These are phyloP conservation scores for Auxenochlorella pyrenoidosa DNA, from an alignment of 139 green algal genomes.

Conservation along the genomic window DNA sequence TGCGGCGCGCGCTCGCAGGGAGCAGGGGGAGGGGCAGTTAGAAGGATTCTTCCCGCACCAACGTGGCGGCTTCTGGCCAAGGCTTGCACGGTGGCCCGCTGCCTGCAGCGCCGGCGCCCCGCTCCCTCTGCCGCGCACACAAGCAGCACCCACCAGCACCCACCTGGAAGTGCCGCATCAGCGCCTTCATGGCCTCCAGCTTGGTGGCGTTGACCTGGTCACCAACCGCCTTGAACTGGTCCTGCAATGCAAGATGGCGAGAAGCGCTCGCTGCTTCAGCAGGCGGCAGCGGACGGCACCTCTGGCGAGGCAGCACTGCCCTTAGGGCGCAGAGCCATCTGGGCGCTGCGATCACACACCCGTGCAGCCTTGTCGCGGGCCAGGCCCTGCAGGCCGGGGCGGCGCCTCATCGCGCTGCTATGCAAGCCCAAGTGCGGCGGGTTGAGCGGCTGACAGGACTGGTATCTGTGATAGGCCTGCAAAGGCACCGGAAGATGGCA, in stretches of 20 bases:
- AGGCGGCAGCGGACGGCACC: neutral
- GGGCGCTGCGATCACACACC: conserved; percentile 40
- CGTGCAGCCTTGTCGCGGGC: conserved; percentile 54
- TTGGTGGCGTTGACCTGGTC: conserved; percentile 63
- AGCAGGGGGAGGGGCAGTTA: too few species aligned
- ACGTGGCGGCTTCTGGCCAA: too few species aligned
- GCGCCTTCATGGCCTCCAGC: conserved; percentile 63
- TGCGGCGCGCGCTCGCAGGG: neutral
- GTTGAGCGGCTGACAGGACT: too few species aligned
- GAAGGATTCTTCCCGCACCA: too few species aligned
- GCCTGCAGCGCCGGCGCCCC: conserved; percentile 1
- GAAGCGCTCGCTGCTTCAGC: neutral
- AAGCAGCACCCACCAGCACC: neutral
- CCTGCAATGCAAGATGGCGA: conserved; percentile 38
- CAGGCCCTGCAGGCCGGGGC: conserved; percentile 77
- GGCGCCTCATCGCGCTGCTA: conserved; percentile 63
- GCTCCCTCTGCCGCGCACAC: too few species aligned
- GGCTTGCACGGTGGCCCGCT: too few species aligned
- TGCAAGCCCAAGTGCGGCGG: neutral
- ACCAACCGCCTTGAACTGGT: conserved; percentile 57
- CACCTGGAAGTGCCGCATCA: conserved; percentile 75
- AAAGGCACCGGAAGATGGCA: neutral
- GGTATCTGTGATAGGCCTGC: neutral
- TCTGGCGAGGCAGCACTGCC: neutral
- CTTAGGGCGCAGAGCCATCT: neutral